Conservation (phyloP, 345 rosid genomes). For the Lumnitzera littorea region DNA sequence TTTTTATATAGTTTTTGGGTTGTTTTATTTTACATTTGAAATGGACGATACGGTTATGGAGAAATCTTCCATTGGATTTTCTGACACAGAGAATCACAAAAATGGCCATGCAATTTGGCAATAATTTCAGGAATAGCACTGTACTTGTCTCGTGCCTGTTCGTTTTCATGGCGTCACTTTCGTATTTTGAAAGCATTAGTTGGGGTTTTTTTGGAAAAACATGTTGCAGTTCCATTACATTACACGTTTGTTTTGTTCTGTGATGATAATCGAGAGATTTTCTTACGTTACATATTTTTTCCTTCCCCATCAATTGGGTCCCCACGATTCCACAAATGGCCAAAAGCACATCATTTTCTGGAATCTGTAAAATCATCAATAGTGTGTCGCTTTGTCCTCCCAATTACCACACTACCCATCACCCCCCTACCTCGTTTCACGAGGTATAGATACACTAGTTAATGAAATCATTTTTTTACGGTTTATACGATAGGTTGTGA, state of each 20-base stretch:
- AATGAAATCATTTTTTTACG: too few relatives aligned
- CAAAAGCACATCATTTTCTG: slow-evolving; percentile 42
- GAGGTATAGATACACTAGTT: too few relatives aligned
- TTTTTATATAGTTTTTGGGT: background rate
- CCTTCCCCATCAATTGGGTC: slow-evolving; percentile 18
- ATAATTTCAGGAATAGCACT: slow-evolving; percentile 34
- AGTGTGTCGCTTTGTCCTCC: background rate
- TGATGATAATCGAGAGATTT: slow-evolving; percentile 21
- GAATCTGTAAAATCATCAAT: slow-evolving; percentile 22
- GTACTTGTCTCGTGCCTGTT: background rate
- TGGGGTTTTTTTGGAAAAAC: slow-evolving; percentile 24
- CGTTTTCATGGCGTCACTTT: slow-evolving; percentile 1
- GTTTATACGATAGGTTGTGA: slow-evolving; percentile 30
- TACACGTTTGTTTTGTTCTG: background rate
- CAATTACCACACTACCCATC: slow-evolving; percentile 24
- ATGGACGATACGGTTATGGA: slow-evolving; percentile 52
- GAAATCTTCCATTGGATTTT: slow-evolving; percentile 74
- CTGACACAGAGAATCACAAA: slow-evolving; percentile 40
- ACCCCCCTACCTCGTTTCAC: background rate
- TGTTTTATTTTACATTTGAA: slow-evolving; percentile 19
- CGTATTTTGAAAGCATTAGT: slow-evolving; percentile 6
- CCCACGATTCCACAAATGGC: slow-evolving; percentile 39
- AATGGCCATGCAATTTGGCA: slow-evolving; percentile 10
- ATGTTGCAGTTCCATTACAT: background rate
- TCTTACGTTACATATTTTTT: slow-evolving; percentile 19